Evolutionary conservation across 148 eudicot genomes (phyloP), one percentile per base, ranked within the genome.

Genomic region (Rhododendron griersonianum): DNA sequence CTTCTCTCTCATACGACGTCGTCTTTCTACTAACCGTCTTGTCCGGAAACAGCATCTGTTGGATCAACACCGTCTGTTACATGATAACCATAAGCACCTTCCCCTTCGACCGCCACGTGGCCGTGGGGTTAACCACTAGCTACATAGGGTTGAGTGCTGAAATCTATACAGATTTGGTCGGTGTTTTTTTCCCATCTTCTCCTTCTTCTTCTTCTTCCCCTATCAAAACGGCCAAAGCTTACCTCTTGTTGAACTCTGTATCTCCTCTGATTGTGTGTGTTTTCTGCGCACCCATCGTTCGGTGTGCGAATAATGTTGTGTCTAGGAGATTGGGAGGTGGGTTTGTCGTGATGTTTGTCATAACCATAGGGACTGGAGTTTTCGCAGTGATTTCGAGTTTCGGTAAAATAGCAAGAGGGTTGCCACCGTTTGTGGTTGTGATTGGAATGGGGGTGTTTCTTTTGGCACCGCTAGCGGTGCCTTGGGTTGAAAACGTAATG

Each of bases 51-150:
- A 94, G 99, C 88, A 95, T 96, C n/a, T 95, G 98, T 84, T 96
- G 99, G 99, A 95, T 96, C 80, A 96, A 96, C 87, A 96, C 98
- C 1, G 99, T 96, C 1, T 93, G 94, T 87, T 93, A 96, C 85
- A 81, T 95, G 4, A 86, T 95, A 73, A 83, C 90, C 18, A 94
- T 96, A 1, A 88, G 78, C 4, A 95, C 95, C 78, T 96, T 96
- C 85, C 98, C 98, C 2, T 85, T 85, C 25, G 95, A 94, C 65
- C 89, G 93, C 2, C 98, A 94, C 79, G 83, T 95, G 30, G 96
- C 98, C 14, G 93, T 92, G 10, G 99, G 98, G 2, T n/a, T 96
- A 19, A 87, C 98, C 1, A 95, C 99, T 10, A 92, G 98, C 78
- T 96, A 96, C 35, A 82, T 90, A 30, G 98, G 99, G 1, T 86